Conservation (phyloP, 345 rosid genomes). For the Brassica cretica region DNA sequence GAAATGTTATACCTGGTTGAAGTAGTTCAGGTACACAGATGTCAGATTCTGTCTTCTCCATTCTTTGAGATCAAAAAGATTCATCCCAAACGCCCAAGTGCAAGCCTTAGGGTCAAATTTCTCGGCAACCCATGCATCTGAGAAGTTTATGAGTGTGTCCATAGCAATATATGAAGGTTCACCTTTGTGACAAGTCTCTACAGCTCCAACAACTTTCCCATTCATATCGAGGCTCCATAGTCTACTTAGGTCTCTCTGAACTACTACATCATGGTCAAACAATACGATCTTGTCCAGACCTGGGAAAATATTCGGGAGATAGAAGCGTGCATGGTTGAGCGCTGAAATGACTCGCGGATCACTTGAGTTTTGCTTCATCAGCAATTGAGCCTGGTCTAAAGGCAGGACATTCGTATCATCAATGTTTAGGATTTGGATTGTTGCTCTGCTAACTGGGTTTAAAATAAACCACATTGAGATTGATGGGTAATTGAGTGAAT, state of each 20-base stretch:
- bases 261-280: slow-evolving; percentile 91
- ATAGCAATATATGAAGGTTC: slow-evolving; percentile 60
- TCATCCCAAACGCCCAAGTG: slow-evolving; percentile 96
- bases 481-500: slow-evolving; percentile 81
- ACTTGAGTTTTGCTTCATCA: slow-evolving; percentile 56
- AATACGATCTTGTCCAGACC: slow-evolving; percentile 67
- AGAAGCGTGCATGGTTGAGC: slow-evolving; percentile 82
- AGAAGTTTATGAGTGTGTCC: slow-evolving; percentile 63
- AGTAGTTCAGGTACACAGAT: slow-evolving; percentile 52
- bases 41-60: slow-evolving; percentile 76
- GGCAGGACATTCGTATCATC: slow-evolving; percentile 65
- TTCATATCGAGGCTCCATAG: slow-evolving; percentile 77
- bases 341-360: slow-evolving; percentile 65
- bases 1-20: slow-evolving; percentile 54
- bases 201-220: slow-evolving; percentile 88
- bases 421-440: slow-evolving; percentile 60
- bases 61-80: slow-evolving; percentile 70
- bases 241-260: slow-evolving; percentile 65
- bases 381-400: slow-evolving; percentile 45
- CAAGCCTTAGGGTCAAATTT: slow-evolving; percentile 68
- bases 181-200: slow-evolving; percentile 71
- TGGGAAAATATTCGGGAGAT: slow-evolving; percentile 78
- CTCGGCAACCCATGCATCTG: slow-evolving; percentile 61
- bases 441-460: slow-evolving; percentile 66
- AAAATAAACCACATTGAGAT: slow-evolving; percentile 87